Conservation (phyloP, 2,329 filamentous ascomycete genomes). For the Ophiostoma piceae region DNA sequence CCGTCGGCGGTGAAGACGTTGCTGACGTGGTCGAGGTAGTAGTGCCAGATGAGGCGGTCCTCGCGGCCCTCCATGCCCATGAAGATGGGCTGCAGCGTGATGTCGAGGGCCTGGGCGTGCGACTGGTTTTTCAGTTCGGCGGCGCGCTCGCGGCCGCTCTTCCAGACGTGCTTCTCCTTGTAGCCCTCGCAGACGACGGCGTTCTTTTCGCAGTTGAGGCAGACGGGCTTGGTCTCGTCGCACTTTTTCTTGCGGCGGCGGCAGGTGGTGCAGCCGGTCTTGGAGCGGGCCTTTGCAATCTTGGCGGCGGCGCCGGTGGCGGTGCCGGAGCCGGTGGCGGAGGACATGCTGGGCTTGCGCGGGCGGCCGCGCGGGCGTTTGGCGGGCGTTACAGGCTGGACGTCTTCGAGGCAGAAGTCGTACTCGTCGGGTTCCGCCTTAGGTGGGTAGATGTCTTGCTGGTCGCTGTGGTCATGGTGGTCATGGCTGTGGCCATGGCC, state of each 20-base stretch:
- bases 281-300: constrained; percentile 68
- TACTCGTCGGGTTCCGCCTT: constrained; percentile 49
- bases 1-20: constrained; percentile 76
- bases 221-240: constrained; percentile 65
- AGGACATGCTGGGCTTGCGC: constrained; percentile 68
- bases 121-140: constrained; percentile 45
- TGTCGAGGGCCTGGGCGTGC: constrained; percentile 40
- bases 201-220: constrained; percentile 88
- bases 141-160: constrained; percentile 70
- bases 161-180: constrained; percentile 80
- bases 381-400: constrained; percentile 43
- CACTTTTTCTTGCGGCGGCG: constrained; percentile 68
- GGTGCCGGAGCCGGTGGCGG: constrained; percentile 47
- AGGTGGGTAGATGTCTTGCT: background rate
- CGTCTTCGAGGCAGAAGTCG: constrained; percentile 48
- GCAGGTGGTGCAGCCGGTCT: constrained; percentile 64
- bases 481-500: background rate
- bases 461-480: too few species aligned
- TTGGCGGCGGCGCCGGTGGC: constrained; percentile 54
- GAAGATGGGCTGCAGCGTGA: constrained; percentile 63
- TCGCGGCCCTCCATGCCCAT: constrained; percentile 74
- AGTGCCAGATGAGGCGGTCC: constrained; percentile 74
- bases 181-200: constrained; percentile 89
- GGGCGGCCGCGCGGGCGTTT: constrained; percentile 74
- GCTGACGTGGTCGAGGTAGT: constrained; percentile 76